These are phyloP conservation scores for Pleurotus pulmonarius DNA, from an alignment of 768 basidiomycete species.

Conservation along the genomic window DNA sequence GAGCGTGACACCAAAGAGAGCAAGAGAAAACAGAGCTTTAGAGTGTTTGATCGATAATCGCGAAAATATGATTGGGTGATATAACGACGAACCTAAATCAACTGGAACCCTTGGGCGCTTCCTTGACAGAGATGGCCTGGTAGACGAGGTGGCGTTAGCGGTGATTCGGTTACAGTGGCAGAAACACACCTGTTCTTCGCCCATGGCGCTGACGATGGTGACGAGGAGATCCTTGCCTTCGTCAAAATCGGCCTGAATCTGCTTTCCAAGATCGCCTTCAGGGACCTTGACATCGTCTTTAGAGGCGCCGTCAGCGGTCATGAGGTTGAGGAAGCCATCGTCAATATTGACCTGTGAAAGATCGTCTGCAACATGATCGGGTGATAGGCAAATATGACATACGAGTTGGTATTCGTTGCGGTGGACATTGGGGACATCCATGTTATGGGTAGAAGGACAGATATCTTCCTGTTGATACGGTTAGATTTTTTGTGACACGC, in stretches of 20 bases:
- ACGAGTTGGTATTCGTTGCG: slow-evolving; percentile 92
- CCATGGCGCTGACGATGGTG: slow-evolving; percentile 87
- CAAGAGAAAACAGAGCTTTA: background rate
- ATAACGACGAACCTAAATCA: background rate
- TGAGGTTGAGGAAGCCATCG: slow-evolving; percentile 93
- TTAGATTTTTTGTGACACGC: slow-evolving; percentile 8
- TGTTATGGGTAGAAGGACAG: slow-evolving; percentile 97
- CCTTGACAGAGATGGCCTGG: slow-evolving; percentile 83
- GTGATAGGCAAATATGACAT: slow-evolving; percentile 17
- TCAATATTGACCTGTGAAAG: slow-evolving; percentile 73
- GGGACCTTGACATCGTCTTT: slow-evolving; percentile 97
- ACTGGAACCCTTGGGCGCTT: slow-evolving; percentile 65
- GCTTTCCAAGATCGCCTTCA: slow-evolving; percentile 73
- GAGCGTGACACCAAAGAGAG: background rate
- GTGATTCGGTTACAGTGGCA: background rate
- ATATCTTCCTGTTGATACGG: slow-evolving; percentile 73
- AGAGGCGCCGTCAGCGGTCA: slow-evolving; percentile 70
- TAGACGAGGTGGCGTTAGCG: slow-evolving; percentile 5
- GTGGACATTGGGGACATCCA: slow-evolving; percentile 95
- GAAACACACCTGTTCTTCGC: slow-evolving; percentile 71
- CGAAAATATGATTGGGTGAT: background rate
- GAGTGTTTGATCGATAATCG: background rate
- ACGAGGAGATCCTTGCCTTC: slow-evolving; percentile 85
- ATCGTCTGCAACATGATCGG: too few relatives aligned
- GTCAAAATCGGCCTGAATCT: slow-evolving; percentile 72